These are phyloP conservation scores for Populus alba DNA, from an alignment of 345 rosid species.

Conservation along the genomic window DNA sequence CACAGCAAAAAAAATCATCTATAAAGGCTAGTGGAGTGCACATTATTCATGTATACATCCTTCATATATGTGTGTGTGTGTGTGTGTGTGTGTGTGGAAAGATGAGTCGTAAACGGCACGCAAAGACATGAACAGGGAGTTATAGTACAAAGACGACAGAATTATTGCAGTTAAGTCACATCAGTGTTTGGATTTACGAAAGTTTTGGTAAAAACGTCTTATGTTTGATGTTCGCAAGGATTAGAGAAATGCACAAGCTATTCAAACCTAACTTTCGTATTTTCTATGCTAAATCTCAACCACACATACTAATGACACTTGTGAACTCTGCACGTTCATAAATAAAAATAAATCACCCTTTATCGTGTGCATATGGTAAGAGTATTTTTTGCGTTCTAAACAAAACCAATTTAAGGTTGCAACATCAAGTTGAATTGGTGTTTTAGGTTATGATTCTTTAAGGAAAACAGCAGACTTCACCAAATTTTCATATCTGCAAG, in stretches of 20 bases:
- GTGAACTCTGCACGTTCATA: too few species aligned
- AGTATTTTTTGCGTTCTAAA: not conserved
- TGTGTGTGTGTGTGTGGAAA: not conserved
- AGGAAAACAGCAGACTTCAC: not conserved
- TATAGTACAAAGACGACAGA: not conserved
- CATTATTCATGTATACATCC: not conserved
- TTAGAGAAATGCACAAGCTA: not conserved
- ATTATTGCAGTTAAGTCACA: not conserved
- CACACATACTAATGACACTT: too few species aligned
- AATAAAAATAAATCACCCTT: too few species aligned
- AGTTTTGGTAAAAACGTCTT: not conserved
- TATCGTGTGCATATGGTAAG: not conserved
- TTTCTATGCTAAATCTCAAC: too few species aligned
- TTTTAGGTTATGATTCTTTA: not conserved
- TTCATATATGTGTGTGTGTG: too few species aligned
- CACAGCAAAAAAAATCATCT: not conserved
- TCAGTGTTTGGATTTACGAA: not conserved
- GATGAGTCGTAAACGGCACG: constrained; percentile 36
- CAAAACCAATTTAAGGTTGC: not conserved
- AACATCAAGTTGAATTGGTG: not conserved
- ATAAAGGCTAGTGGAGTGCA: not conserved
- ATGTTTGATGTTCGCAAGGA: not conserved
- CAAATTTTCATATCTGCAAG: not conserved
- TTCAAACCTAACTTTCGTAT: too few species aligned
- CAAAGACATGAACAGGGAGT: not conserved